Conservation (phyloP, 768 basidiomycete species). For the Naematelia encephala region DNA sequence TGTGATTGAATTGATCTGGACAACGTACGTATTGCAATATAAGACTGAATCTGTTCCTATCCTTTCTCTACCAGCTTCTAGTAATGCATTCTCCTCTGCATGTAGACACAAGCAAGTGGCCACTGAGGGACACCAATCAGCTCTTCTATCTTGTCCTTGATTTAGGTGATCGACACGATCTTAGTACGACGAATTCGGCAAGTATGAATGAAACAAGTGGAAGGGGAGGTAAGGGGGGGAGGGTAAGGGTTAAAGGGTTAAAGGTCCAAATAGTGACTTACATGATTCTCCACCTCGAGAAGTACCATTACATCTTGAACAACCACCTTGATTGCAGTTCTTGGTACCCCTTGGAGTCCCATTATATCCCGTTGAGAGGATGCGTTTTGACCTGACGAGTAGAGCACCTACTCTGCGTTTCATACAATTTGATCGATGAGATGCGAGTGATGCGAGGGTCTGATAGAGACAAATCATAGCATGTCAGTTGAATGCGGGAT, state of each 20-base stretch:
- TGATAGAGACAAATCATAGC: conserved; percentile 41
- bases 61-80: conserved; percentile 89
- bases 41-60: conserved; percentile 68
- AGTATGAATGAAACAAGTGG: too few species aligned
- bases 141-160: too few species aligned
- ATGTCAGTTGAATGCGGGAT: too few species aligned
- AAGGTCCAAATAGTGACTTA: too few species aligned
- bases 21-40: conserved; percentile 92
- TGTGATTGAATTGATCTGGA: not conserved
- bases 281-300: conserved; percentile 53
- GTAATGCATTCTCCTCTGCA: conserved; percentile 93
- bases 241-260: too few species aligned
- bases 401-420: conserved; percentile 94
- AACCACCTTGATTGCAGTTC: conserved; percentile 93
- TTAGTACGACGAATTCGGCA: too few species aligned
- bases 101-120: conserved; percentile 90
- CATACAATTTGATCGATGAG: conserved; percentile 85
- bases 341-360: conserved; percentile 85
- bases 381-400: conserved; percentile 65
- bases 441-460: conserved; percentile 86
- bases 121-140: conserved; percentile 43
- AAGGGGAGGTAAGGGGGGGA: too few species aligned
- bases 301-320: conserved; percentile 66
- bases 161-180: too few species aligned
- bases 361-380: conserved; percentile 67